Evolutionary conservation across 2,329 filamentous ascomycete genomes (phyloP).

Genomic region (Mycocentrospora acerina): DNA sequence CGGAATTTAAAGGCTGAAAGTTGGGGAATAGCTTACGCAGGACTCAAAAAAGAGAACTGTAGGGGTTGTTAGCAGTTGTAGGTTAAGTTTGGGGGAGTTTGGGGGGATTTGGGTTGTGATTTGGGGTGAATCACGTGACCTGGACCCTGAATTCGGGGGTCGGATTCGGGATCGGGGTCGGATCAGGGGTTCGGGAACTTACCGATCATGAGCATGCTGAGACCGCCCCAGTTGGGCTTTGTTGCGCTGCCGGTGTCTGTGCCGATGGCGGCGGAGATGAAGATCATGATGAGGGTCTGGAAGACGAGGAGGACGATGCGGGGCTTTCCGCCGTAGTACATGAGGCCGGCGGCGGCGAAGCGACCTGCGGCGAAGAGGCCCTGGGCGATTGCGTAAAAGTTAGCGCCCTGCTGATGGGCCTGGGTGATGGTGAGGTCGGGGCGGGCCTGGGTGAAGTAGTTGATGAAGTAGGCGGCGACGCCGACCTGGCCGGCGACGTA

Average conservation of each 20-base stretch:
- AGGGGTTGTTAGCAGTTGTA: too few relatives aligned
- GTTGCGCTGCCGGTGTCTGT: conserved; percentile 31
- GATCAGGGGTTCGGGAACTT: too few relatives aligned
- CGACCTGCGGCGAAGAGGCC: conserved; percentile 41
- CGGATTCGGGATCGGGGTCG: too few relatives aligned
- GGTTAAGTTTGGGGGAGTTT: too few relatives aligned
- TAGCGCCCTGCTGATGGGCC: conserved; percentile 37
- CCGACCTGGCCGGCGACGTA: conserved; percentile 57
- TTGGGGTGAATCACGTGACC: too few relatives aligned
- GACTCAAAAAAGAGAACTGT: too few relatives aligned
- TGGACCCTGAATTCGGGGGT: too few relatives aligned
- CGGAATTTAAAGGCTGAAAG: too few relatives aligned
- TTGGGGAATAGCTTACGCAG: too few relatives aligned
- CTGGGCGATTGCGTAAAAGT: conserved; percentile 44
- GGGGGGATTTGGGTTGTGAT: too few relatives aligned
- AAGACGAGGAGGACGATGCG: conserved; percentile 40
- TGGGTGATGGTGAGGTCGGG: conserved; percentile 26
- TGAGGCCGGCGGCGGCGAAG: conserved; percentile 41
- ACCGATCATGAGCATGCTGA: conserved; percentile 41
- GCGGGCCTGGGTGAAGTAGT: conserved; percentile 39
- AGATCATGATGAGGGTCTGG: conserved; percentile 41
- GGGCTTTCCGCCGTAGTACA: conserved; percentile 39
- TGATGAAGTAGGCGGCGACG: conserved; percentile 54
- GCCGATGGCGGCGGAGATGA: conserved; percentile 37
- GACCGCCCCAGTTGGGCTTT: conserved; percentile 39